phyloP scores from a whole-genome alignment of 78 protist genomes.

The Dictyostelium discoideum region DNA sequence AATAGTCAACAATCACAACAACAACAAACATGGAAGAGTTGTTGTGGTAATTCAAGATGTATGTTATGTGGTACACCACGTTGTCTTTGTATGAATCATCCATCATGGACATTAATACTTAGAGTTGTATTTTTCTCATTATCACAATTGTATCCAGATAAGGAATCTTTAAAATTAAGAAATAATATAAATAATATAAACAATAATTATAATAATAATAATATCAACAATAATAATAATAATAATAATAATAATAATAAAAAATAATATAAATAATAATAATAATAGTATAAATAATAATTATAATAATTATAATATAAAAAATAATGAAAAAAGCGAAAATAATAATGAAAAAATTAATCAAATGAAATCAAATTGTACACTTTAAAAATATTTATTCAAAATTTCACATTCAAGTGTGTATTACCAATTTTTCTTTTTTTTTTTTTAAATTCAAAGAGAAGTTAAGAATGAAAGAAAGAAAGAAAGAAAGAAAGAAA shows the following conservation, averaged over 20 bases:
- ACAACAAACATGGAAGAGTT: constrained; percentile 27
- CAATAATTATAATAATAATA: background rate
- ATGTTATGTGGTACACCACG: constrained; percentile 56
- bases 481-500: too few species aligned
- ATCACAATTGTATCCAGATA: constrained; percentile 43
- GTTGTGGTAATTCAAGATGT: constrained; percentile 46
- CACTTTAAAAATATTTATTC: background rate
- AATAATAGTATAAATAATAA: too few species aligned
- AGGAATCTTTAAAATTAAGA: constrained; percentile 10
- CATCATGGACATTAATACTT: constrained; percentile 69
- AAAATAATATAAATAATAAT: too few species aligned
- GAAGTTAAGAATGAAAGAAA: too few species aligned
- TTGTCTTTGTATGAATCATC: constrained; percentile 75
- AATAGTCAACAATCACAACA: background rate
- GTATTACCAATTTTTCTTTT: background rate
- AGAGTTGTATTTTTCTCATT: constrained; percentile 48
- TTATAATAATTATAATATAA: too few species aligned
- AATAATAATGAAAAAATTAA: constrained; percentile 6
- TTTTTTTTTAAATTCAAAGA: too few species aligned
- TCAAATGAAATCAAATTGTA: constrained; percentile 44
- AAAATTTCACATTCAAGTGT: background rate
- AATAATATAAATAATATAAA: background rate
- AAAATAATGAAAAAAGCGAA: background rate
- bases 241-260: too few species aligned
- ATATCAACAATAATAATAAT: background rate